Percentiles rank a stretch among this genome's conserved stretches.
phyloP scores from a whole-genome alignment of 2,329 filamentous ascomycete genomes.

The Aplosporella prunicola region DNA sequence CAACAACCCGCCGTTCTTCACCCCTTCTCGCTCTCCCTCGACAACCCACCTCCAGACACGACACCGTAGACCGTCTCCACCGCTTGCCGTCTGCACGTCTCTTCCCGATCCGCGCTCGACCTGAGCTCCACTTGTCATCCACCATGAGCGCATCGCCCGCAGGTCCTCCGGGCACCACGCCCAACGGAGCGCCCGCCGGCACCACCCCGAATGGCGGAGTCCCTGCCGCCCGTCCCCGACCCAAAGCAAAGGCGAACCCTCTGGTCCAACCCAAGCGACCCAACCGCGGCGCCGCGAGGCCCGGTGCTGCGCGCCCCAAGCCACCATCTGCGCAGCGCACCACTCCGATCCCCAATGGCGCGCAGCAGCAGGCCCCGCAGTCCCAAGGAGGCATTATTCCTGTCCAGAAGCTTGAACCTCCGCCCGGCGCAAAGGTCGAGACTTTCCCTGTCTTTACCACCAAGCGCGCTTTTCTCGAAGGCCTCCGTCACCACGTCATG shows the following conservation, averaged over 20 bases:
- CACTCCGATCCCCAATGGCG: slow-evolving; percentile 4
- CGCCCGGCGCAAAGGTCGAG: neutral
- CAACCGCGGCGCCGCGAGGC: slow-evolving; percentile 5
- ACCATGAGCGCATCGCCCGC: slow-evolving; percentile 18
- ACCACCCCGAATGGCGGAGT: slow-evolving; percentile 26
- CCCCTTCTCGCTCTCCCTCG: too few relatives aligned
- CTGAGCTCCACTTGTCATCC: neutral
- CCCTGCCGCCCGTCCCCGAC: slow-evolving; percentile 20
- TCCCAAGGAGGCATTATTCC: slow-evolving; percentile 3
- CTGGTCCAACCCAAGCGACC: slow-evolving; percentile 15
- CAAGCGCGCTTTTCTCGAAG: slow-evolving; percentile 69
- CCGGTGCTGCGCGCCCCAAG: too few relatives aligned
- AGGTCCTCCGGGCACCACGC: slow-evolving; percentile 19
- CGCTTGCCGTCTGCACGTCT: too few relatives aligned
- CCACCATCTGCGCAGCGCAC: slow-evolving; percentile 2
- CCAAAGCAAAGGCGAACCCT: slow-evolving; percentile 27
- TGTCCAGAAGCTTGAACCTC: slow-evolving; percentile 3
- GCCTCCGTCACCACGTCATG: slow-evolving; percentile 79
- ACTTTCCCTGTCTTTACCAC: slow-evolving; percentile 34
- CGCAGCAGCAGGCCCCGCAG: neutral
- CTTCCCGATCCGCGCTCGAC: too few relatives aligned
- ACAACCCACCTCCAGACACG: too few relatives aligned
- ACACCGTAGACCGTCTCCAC: too few relatives aligned
- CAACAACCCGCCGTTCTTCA: too few relatives aligned
- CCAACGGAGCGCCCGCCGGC: slow-evolving; percentile 10